Evolutionary conservation across 23 red algal genomes (phyloP), one percentile per base, ranked within the genome.

Genomic region (Gracilaria vermiculophylla): DNA sequence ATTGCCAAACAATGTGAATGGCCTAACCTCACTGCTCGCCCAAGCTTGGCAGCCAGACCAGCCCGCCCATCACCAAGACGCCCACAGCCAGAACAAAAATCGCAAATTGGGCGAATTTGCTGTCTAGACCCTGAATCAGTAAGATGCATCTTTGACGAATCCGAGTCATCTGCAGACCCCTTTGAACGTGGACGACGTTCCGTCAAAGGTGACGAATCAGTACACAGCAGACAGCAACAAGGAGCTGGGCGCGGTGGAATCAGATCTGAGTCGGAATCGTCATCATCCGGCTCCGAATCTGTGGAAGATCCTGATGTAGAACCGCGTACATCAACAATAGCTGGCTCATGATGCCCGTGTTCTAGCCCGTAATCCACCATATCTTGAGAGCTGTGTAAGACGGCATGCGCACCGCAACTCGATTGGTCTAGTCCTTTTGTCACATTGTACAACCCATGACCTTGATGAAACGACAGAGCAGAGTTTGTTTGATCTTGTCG

Each of bases 1-100:
- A 92, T 78, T 24, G 94, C 94, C 5, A 92, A 36, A 52, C 94
- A 97, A 45, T 97, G 94, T 13, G 82, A 52, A 85, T 97, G 94
- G 34, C 94, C 94, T 1, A 97, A 48, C 1, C 94, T 37, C 2
- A 97, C 94, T 1, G 87, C 78, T 24, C 94, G 66, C 32, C 94
- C 94, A 36, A 93, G 62, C 47, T 97, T 97, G 7, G 86, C 83
- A 28, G 94, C 88, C 47, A 97, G 37, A 19, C 81, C 85, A 23
- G 82, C 90, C 48, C 87, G 72, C 48, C 85, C 82, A 74, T 94
- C 85, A 43, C 92, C 92, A 3, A 94, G 65, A 51, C 78, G 83
- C 8, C 85, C 83, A 50, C 66, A 24, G 24, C 84, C 92, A 42
- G 81, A 78, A 44, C 92, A 94, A 53, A 83, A 94, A 28, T 83